Percentiles rank a stretch among this genome's conserved stretches.
Conservation (phyloP, 106 monocot genomes). For the Dactylorhiza incarnata region DNA sequence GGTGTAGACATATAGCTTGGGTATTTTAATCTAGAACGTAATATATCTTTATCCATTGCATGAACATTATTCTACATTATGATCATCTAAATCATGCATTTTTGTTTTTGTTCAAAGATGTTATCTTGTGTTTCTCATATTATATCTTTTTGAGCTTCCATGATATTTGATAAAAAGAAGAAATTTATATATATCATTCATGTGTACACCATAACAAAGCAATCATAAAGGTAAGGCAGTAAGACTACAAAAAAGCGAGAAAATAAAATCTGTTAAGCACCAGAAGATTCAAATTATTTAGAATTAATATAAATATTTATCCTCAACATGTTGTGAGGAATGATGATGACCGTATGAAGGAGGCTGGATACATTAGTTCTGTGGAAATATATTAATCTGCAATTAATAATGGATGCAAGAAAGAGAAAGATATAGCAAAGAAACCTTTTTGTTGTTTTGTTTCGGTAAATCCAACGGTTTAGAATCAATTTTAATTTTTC, state of each 20-base stretch:
- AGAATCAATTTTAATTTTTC: conserved; percentile 5
- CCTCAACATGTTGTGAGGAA: background rate
- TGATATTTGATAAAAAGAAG: background rate
- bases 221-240: background rate
- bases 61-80: too few species aligned
- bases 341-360: background rate
- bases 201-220: background rate
- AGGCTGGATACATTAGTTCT: background rate
- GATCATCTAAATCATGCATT: too few species aligned
- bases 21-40: too few species aligned
- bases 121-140: too few species aligned
- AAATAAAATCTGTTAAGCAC: background rate
- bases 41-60: too few species aligned
- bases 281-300: background rate
- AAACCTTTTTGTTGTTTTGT: conserved; percentile 6
- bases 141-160: too few species aligned
- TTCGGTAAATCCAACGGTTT: background rate
- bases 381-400: background rate
- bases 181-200: background rate
- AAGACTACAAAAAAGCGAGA: background rate
- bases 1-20: too few species aligned
- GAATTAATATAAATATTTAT: background rate
- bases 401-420: background rate
- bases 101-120: too few species aligned
- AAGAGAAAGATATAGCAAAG: background rate